A percentile compares a stretch with the other conserved stretches of the same genome.
Conservation (phyloP, 2,329 filamentous ascomycete genomes). For the Microsporum ferrugineum region DNA sequence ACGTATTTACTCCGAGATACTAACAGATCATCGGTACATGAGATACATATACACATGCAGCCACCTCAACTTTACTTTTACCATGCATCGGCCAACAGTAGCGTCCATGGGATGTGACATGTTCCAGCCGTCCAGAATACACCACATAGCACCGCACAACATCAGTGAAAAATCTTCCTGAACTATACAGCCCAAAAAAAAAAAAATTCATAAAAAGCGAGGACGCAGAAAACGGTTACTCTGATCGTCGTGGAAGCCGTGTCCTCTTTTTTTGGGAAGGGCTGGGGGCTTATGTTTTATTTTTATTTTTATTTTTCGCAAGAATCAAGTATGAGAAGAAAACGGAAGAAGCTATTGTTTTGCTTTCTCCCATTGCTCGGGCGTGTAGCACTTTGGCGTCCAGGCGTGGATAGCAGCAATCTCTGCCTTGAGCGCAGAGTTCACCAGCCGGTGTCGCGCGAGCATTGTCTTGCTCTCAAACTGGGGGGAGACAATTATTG, state of each 20-base stretch:
- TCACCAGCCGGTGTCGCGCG: slow-evolving; percentile 76
- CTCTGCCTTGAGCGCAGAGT: slow-evolving; percentile 69
- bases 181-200: background rate
- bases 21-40: no score
- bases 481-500: slow-evolving; percentile 56
- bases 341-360: slow-evolving; percentile 21
- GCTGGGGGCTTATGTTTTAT: no score
- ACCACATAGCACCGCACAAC: background rate
- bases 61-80: no score
- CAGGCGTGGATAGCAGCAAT: slow-evolving; percentile 88
- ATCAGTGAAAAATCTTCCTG: no score
- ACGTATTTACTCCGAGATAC: no score
- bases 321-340: background rate
- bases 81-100: background rate
- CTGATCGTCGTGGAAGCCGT: no score
- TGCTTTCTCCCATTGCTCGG: slow-evolving; percentile 73
- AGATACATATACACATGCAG: no score
- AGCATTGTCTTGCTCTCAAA: slow-evolving; percentile 65
- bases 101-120: background rate
- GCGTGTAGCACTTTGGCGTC: slow-evolving; percentile 88
- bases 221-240: no score
- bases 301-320: no score
- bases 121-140: background rate
- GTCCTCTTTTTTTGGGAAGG: no score
- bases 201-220: background rate